Evolutionary conservation across 768 basidiomycete genomes (phyloP).

Genomic region (Mycena belliarum): DNA sequence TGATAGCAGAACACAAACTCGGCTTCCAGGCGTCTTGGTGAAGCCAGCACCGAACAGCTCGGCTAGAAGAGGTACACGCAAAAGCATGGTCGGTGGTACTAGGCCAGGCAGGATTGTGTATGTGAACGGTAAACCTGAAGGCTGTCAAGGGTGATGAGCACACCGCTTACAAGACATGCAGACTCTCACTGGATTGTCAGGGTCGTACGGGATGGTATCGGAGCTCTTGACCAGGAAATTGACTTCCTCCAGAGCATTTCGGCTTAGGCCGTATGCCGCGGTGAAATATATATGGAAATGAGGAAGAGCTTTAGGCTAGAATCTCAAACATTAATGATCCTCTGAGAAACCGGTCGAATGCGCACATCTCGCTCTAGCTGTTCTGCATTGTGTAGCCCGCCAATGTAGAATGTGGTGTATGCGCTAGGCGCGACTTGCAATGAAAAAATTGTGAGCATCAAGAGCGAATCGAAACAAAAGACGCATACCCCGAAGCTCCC

Average conservation of each 20-base stretch:
- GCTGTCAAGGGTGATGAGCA: constrained; percentile 18
- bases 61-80: constrained; percentile 62
- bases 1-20: constrained; percentile 12
- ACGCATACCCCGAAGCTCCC: constrained; percentile 70
- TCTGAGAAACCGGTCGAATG: not conserved
- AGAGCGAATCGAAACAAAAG: not conserved
- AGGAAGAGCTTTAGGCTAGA: constrained; percentile 47
- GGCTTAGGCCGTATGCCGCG: constrained; percentile 70
- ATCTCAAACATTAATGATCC: not conserved
- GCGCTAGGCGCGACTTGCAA: constrained; percentile 66
- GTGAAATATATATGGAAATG: constrained; percentile 77
- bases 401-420: constrained; percentile 82
- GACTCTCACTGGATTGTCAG: constrained; percentile 24
- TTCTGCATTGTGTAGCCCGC: constrained; percentile 55
- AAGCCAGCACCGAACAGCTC: constrained; percentile 86
- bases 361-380: constrained; percentile 43
- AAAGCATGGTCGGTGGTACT: constrained; percentile 52
- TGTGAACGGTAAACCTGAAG: constrained; percentile 49
- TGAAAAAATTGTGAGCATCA: not conserved
- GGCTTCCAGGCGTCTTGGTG: constrained; percentile 60
- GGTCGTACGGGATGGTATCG: constrained; percentile 35
- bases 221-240: constrained; percentile 65
- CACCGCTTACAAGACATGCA: not conserved
- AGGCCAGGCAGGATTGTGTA: constrained; percentile 52
- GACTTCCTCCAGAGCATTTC: constrained; percentile 67